Base-by-base conservation (phyloP, 768 basidiomycete species). In the Lyophyllum semitale region DNA sequence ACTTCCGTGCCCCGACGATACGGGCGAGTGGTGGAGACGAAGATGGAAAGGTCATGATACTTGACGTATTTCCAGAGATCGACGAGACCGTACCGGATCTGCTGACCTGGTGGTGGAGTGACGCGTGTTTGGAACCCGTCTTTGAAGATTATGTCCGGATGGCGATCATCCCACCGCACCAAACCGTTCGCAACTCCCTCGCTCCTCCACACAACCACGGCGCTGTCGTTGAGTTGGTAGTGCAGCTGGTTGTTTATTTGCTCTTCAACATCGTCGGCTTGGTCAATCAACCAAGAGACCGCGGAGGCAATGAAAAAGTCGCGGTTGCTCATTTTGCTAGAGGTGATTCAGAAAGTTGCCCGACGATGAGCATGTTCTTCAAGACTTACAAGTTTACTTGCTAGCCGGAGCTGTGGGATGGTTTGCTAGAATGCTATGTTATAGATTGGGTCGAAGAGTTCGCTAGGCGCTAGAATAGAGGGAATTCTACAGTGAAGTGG, bases 111-210 rank as follows among this genome's bases (percentile, higher is more conserved):
- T 4, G 27, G 50, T 11, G 50, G 37, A 42, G 30, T 51, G 2
- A 17, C 50, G n/a, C 40, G 37, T 3, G 38, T 37, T 4, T 25
- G 2, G 18, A 51, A 51, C 12, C 38, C 38, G 26, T 51, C 50
- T 26, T 51, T 51, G 23, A 51, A 51, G 18, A 51, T 42, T 37
- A 51, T 9, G 50, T 51, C 50, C 4, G 50, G 50, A 26, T 41
- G 37, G 18, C 50, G 50, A 20, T 41, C 33, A 23, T 48, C 48
- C 48, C 48, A 48, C 11, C 48, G 48, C 18, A 48, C 48, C 8
- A 48, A 30, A 7, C 48, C 48, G 30, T 48, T 32, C 23, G 32
- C 30, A n/a, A 48, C 48, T 2, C 48, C 48, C 23, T 32, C 29
- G 13, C 18, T 48, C 20, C 48, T n/a, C 48, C 48, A 48, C 18